Evolutionary conservation across 306 rosid species (phyloP).

Genomic region (Albizia julibrissin): DNA sequence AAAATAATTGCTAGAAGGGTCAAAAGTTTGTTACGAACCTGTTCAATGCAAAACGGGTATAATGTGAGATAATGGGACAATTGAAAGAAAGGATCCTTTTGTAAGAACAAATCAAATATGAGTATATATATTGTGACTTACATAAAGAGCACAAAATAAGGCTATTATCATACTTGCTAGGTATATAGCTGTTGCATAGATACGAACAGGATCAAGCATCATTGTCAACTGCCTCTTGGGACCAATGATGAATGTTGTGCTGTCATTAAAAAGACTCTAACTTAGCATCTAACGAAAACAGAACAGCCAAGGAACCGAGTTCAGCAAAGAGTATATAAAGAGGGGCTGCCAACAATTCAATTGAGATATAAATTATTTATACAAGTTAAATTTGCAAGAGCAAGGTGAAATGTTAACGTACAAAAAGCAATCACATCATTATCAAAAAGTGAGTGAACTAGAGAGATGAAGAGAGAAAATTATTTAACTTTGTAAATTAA

Average conservation of each 20-base stretch:
- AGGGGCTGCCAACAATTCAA: neutral
- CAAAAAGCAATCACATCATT: constrained; percentile 16
- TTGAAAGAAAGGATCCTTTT: constrained; percentile 5
- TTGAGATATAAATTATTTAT: constrained; percentile 5
- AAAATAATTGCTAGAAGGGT: constrained; percentile 77
- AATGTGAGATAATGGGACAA: constrained; percentile 6
- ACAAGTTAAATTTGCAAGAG: constrained; percentile 14
- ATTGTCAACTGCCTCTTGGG: constrained; percentile 86
- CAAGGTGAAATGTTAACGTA: constrained; percentile 13
- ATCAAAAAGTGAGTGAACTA: neutral
- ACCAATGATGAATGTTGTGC: constrained; percentile 93
- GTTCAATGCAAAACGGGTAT: constrained; percentile 31
- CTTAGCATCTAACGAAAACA: constrained; percentile 41
- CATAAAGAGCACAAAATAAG: constrained; percentile 85
- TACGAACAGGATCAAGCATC: constrained; percentile 99
- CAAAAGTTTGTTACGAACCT: constrained; percentile 86
- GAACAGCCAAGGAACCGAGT: constrained; percentile 15
- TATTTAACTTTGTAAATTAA: neutral
- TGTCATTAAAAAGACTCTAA: constrained; percentile 54
- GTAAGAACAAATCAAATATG: neutral
- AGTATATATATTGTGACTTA: constrained; percentile 48
- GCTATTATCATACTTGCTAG: constrained; percentile 83
- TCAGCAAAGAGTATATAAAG: neutral
- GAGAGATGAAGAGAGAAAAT: neutral
- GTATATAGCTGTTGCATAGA: constrained; percentile 87